A percentile compares a stretch with the other conserved stretches of the same genome.
Evolutionary conservation across 352 stramenopile species (phyloP).

Genomic region (Plasmopara viticola): DNA sequence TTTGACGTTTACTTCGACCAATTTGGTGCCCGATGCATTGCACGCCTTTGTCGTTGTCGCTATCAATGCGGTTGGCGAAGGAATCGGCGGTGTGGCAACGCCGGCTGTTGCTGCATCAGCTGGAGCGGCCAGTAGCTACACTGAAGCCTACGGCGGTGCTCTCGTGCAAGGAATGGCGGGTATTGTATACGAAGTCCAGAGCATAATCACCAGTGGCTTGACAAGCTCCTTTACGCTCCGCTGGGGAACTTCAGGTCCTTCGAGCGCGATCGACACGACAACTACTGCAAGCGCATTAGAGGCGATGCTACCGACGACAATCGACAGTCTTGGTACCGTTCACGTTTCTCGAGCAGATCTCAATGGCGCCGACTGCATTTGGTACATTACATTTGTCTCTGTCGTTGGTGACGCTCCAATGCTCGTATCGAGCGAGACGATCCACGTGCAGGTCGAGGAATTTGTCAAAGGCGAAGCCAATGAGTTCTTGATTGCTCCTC

Average conservation of each 20-base stretch:
- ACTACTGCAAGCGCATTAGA: conserved; percentile 42
- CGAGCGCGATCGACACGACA: conserved; percentile 34
- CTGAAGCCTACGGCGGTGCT: conserved; percentile 83
- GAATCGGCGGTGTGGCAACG: conserved; percentile 80
- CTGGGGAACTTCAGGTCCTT: conserved; percentile 28
- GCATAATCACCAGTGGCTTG: conserved; percentile 50
- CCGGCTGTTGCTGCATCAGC: conserved; percentile 89
- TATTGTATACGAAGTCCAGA: conserved; percentile 94
- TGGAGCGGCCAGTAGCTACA: conserved; percentile 81
- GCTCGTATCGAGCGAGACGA: conserved; percentile 43
- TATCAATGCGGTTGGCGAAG: conserved; percentile 88
- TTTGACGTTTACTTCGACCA: conserved; percentile 60
- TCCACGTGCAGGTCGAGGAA: conserved; percentile 65
- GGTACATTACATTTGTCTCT: conserved; percentile 84
- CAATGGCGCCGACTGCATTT: conserved; percentile 47
- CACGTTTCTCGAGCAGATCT: conserved; percentile 53
- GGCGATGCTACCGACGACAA: conserved; percentile 25
- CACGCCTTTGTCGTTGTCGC: conserved; percentile 93
- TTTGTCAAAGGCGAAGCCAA: conserved; percentile 93
- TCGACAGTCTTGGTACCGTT: conserved; percentile 39
- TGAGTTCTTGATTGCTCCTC: conserved; percentile 92
- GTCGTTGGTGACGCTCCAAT: conserved; percentile 76
- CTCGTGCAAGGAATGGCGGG: conserved; percentile 89
- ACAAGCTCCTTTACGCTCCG: conserved; percentile 46
- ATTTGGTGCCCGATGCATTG: conserved; percentile 83